Conservation (phyloP, 2,329 filamentous ascomycete species). For the Hansfordia pulvinata region DNA sequence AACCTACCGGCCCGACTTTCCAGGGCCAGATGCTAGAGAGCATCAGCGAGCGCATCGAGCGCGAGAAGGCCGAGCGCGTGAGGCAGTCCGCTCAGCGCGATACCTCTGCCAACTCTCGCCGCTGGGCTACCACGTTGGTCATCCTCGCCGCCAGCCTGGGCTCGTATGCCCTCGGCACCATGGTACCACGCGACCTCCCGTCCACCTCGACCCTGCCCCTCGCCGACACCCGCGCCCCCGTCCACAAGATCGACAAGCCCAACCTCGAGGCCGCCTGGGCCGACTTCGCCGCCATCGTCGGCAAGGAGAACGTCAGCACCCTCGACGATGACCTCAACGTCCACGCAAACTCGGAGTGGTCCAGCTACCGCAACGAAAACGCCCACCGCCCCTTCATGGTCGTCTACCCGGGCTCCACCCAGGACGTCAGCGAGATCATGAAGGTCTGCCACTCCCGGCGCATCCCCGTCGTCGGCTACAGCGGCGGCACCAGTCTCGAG, state of each 20-base stretch:
- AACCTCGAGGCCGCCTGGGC: slow-evolving; percentile 58
- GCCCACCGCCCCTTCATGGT: slow-evolving; percentile 50
- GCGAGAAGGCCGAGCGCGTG: slow-evolving; percentile 39
- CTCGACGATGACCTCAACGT: slow-evolving; percentile 35
- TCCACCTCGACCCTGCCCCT: slow-evolving; percentile 47
- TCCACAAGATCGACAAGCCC: slow-evolving; percentile 43
- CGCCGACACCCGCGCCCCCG: slow-evolving; percentile 30
- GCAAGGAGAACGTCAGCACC: slow-evolving; percentile 52
- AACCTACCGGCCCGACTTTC: slow-evolving; percentile 28
- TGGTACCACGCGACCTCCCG: slow-evolving; percentile 34
- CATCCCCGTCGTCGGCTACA: slow-evolving; percentile 65
- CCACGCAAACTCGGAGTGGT: slow-evolving; percentile 51
- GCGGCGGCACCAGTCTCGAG: slow-evolving; percentile 65
- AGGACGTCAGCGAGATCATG: slow-evolving; percentile 63
- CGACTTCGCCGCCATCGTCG: slow-evolving; percentile 52
- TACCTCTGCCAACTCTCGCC: slow-evolving; percentile 23
- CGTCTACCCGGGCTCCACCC: slow-evolving; percentile 57
- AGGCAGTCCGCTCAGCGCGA: slow-evolving; percentile 29
- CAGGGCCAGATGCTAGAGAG: slow-evolving; percentile 47
- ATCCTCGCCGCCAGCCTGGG: slow-evolving; percentile 35
- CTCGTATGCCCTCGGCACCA: slow-evolving; percentile 46
- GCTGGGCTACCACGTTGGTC: slow-evolving; percentile 41
- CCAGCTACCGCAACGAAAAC: slow-evolving; percentile 36
- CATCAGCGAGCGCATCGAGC: slow-evolving; percentile 36
- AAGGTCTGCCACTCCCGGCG: slow-evolving; percentile 57